Evolutionary conservation across 192 early-diverging fungal genomes (phyloP).

Genomic region (Entomortierella beljakovae): DNA sequence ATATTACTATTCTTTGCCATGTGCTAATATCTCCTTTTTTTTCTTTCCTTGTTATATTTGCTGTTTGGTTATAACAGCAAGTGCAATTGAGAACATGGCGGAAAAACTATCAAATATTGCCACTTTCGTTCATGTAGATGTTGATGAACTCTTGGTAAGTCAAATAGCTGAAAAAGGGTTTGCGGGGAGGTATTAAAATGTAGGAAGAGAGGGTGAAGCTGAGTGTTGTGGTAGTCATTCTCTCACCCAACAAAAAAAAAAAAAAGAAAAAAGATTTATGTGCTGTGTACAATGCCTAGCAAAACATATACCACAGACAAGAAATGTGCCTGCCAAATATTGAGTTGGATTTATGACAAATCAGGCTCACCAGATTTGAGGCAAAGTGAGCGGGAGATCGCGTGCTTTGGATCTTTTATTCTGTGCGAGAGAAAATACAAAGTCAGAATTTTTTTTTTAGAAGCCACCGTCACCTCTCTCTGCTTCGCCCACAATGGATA

Average conservation of each 20-base stretch:
- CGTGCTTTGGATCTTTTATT: slow-evolving; percentile 12
- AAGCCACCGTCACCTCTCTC: no score
- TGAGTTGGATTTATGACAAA: slow-evolving; percentile 6
- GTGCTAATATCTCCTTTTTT: not conserved
- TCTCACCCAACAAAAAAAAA: not conserved
- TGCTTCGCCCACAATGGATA: no score
- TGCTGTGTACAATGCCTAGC: no score
- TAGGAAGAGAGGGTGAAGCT: no score
- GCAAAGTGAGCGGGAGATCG: slow-evolving; percentile 4
- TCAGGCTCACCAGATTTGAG: not conserved
- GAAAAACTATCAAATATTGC: slow-evolving; percentile 32
- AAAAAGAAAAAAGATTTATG: not conserved
- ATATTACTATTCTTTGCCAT: not conserved
- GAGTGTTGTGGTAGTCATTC: no score
- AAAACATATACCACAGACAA: not conserved
- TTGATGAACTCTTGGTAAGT: slow-evolving; percentile 46
- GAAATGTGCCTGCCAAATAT: not conserved
- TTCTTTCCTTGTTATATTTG: not conserved
- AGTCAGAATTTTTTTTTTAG: no score
- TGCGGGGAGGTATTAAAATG: no score
- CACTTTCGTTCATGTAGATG: slow-evolving; percentile 43
- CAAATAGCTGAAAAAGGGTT: no score
- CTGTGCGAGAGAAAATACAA: not conserved
- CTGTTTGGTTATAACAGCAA: slow-evolving; percentile 7
- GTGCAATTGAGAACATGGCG: slow-evolving; percentile 33